Evolutionary conservation across 164 flowering plant species (phyloP).

Genomic region (Santalum album): DNA sequence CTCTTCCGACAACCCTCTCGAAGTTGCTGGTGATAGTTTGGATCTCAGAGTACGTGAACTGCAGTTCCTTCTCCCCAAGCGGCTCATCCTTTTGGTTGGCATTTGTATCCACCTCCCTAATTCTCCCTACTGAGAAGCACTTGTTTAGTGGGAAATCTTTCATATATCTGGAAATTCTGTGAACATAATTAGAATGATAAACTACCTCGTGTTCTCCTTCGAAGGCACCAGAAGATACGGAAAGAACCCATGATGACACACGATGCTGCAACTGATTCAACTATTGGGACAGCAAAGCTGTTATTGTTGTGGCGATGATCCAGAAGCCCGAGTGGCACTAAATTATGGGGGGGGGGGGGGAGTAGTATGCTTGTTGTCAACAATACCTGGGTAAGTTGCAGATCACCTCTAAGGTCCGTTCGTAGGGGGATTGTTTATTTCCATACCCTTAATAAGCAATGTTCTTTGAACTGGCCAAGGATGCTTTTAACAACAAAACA

Average conservation of each 20-base stretch:
- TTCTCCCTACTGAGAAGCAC: neutral
- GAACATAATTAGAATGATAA: too few species aligned
- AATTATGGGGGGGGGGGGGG: too few species aligned
- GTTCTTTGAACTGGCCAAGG: too few species aligned
- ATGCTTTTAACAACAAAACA: too few species aligned
- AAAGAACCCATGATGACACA: slow-evolving; percentile 5
- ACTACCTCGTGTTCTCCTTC: neutral
- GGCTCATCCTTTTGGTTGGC: slow-evolving; percentile 5
- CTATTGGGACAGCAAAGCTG: slow-evolving; percentile 1
- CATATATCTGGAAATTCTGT: too few species aligned
- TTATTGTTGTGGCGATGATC: slow-evolving; percentile 10
- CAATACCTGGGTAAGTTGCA: too few species aligned
- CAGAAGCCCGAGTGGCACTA: too few species aligned
- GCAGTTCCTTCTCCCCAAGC: slow-evolving; percentile 11
- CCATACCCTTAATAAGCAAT: too few species aligned
- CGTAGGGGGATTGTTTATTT: too few species aligned
- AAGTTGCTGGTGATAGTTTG: slow-evolving; percentile 33
- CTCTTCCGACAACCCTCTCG: slow-evolving; percentile 27
- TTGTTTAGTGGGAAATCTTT: too few species aligned
- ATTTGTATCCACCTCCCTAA: neutral
- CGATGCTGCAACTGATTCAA: slow-evolving; percentile 4
- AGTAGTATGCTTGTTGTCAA: too few species aligned
- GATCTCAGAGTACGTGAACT: slow-evolving; percentile 25
- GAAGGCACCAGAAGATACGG: neutral
- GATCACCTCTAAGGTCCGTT: too few species aligned